Conservation (phyloP, 345 rosid genomes). For the Boechera stricta region DNA sequence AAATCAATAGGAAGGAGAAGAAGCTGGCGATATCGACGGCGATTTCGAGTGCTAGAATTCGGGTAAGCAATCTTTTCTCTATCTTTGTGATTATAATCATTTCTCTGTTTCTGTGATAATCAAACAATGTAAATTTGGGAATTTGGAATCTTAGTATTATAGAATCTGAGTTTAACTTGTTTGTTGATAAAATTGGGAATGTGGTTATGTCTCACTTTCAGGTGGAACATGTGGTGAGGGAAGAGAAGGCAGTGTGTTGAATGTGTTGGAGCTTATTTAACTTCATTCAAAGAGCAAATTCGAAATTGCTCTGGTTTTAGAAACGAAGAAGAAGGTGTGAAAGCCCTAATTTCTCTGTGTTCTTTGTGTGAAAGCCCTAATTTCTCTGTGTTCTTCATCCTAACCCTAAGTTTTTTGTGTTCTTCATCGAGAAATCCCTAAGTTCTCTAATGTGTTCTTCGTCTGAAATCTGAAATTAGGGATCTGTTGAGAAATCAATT, state of each 20-base stretch:
- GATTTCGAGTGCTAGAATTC: slow-evolving; percentile 77
- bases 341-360: too few relatives aligned
- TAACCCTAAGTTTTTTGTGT: too few relatives aligned
- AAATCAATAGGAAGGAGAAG: slow-evolving; percentile 89
- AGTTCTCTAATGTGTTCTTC: too few relatives aligned
- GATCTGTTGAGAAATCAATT: too few relatives aligned
- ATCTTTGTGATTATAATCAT: background rate
- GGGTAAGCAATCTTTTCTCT: slow-evolving; percentile 46
- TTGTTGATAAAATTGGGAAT: slow-evolving; percentile 7
- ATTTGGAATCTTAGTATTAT: background rate
- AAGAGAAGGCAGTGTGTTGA: slow-evolving; percentile 70
- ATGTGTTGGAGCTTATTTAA: too few relatives aligned
- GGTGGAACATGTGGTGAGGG: slow-evolving; percentile 97
- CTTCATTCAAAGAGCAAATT: too few relatives aligned
- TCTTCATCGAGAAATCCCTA: too few relatives aligned
- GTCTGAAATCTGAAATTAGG: too few relatives aligned
- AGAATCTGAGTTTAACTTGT: slow-evolving; percentile 10
- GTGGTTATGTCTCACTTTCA: slow-evolving; percentile 15
- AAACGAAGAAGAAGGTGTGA: too few relatives aligned
- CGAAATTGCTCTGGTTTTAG: too few relatives aligned
- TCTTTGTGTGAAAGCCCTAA: too few relatives aligned
- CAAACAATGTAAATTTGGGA: background rate
- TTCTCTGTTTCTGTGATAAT: background rate
- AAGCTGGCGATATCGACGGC: slow-evolving; percentile 83
- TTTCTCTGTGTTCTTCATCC: too few relatives aligned